Evolutionary conservation across 306 rosid genomes (phyloP), one percentile per base, ranked within the genome.

Genomic region (Pyrus communis): DNA sequence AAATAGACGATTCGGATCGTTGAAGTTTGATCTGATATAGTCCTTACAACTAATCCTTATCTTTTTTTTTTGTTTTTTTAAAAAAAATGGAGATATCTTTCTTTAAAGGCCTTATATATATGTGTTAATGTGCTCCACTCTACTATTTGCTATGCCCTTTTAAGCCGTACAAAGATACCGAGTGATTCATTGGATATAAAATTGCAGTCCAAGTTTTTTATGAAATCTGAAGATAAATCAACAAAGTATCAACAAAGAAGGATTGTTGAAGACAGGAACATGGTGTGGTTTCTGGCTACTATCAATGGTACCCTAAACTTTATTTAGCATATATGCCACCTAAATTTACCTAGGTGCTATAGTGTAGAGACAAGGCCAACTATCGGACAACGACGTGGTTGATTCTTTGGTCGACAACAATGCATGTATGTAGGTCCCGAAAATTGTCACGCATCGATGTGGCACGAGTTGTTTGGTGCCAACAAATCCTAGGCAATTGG

Each of bases 71-170:
- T n/a, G n/a, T n/a, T n/a, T n/a, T 33, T 33, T 4, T 4, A 5
- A 33, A 33, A 33, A 35, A 35, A 35, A 35, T 35, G 9, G 0
- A 35, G 40, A 7, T 7, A 35, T 35, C 9, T 35, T 35, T 35
- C 40, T 35, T 35, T 35, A 35, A 35, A 35, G 9, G 8, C 40
- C 40, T 35, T 33, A 0, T 33, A 33, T 1, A 6, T 6, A 4
- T 31, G 40, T 35, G 40, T 35, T 40, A 19, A 42, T 73, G 55
- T 11, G 82, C 28, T 12, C 40, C 46, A 38, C 59, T 73, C 52
- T 57, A 51, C 21, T 79, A 42, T 79, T 55, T 43, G 31, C 38
- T 65, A 35, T 70, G 55, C 74, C 78, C 57, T 79, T 73, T 30
- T 54, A 52, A 70, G 59, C 69, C 65, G 65, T 59, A 27, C 64